A percentile compares a stretch with the other conserved stretches of the same genome.
Evolutionary conservation across 768 basidiomycete species (phyloP).

Genomic region (Hortiboletus campestris): DNA sequence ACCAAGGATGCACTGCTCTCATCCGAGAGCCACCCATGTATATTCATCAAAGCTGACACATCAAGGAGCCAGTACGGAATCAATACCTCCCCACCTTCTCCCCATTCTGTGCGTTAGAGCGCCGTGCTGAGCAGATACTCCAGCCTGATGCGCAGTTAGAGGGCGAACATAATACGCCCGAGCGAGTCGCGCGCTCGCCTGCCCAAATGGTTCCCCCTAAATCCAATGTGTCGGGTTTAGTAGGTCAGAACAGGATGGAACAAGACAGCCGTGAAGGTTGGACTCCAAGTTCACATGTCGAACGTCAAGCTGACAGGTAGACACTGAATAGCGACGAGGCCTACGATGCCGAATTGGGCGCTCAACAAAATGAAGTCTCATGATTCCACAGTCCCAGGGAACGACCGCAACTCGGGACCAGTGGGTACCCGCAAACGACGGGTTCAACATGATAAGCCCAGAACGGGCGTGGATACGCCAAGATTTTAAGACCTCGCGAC

Average conservation of each 20-base stretch:
- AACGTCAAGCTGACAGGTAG: neutral
- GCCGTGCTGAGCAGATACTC: neutral
- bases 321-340: neutral
- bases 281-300: neutral
- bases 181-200: slow-evolving; percentile 6
- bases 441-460: slow-evolving; percentile 7
- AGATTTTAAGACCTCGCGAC: slow-evolving; percentile 6
- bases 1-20: slow-evolving; percentile 5
- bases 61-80: slow-evolving; percentile 16
- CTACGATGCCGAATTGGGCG: neutral
- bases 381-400: neutral
- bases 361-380: neutral
- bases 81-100: neutral
- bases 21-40: slow-evolving; percentile 11
- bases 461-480: slow-evolving; percentile 7
- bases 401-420: neutral
- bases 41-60: slow-evolving; percentile 16
- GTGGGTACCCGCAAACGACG: neutral
- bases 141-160: slow-evolving; percentile 11
- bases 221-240: slow-evolving; percentile 2
- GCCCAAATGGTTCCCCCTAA: neutral
- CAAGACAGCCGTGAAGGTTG: slow-evolving; percentile 1
- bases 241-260: neutral
- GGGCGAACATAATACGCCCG: slow-evolving; percentile 9
- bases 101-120: neutral